These are phyloP conservation scores for Mycena galericulata DNA, from an alignment of 768 basidiomycete genomes.

Conservation along the genomic window DNA sequence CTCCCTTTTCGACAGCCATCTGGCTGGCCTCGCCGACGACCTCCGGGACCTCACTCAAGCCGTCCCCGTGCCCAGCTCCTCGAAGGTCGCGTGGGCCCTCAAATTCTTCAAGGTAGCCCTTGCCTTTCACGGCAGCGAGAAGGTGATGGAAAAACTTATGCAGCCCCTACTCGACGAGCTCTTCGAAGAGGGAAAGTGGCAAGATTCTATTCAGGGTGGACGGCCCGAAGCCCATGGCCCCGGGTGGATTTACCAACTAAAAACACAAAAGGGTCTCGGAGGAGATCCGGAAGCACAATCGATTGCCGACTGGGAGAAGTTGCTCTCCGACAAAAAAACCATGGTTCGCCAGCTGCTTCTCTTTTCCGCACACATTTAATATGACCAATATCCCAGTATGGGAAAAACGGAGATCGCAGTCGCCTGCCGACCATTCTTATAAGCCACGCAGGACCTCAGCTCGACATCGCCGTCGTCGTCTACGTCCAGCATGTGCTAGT, in stretches of 20 bases:
- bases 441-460: conserved; percentile 11
- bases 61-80: conserved; percentile 11
- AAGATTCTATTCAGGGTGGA: background rate
- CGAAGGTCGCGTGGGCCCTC: conserved; percentile 7
- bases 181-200: background rate
- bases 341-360: background rate
- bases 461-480: conserved; percentile 4
- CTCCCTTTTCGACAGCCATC: conserved; percentile 4
- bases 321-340: background rate
- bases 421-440: conserved; percentile 6
- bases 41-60: conserved; percentile 2
- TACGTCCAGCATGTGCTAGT: conserved; percentile 2
- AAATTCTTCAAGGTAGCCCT: background rate
- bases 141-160: background rate
- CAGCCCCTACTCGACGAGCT: background rate
- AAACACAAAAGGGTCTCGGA: conserved; percentile 4
- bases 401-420: conserved; percentile 2
- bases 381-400: conserved; percentile 14
- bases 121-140: background rate
- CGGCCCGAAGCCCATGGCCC: conserved; percentile 1
- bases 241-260: conserved; percentile 8
- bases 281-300: conserved; percentile 13
- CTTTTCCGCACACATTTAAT: conserved; percentile 16
- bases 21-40: conserved; percentile 19
- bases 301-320: conserved; percentile 10